Base-by-base conservation (phyloP, 805 yeast species). In the Candida endomychidarum region DNA sequence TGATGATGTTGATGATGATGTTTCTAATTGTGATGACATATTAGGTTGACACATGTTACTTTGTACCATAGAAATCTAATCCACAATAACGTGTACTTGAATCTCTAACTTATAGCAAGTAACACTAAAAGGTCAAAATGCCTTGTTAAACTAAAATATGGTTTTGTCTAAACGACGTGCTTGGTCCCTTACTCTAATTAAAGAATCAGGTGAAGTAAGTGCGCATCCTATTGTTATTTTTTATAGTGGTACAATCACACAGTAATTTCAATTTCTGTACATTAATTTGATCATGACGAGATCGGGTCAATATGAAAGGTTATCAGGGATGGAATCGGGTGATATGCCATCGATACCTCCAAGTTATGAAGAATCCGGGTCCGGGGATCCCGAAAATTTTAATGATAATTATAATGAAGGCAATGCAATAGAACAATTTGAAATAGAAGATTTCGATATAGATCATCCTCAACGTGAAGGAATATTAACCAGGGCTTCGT, bases 401-500 rank as follows among this genome's bases (percentile, higher is more conserved):
- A 16, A n/a, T 17, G 19, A 39, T 9, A 29, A 27, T 5, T 9
- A 6, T 28, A 4, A 20, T 28, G 19, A 19, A 26, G 40, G 39
- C 34, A 32, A 28, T 38, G 39, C 23, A 8, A 26, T 39, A 11
- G 53, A 49, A 43, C 48, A 49, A 26, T 47, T 49, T 26, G 53
- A 49, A 43, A 45, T 49, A 4, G 53, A 49, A 9, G 53, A 49
- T 16, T 26, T 42, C 15, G 50, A 43, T 24, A 25, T 22, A 12
- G 54, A 47, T 31, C 50, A 47, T 18, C 52, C 51, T 1, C 47
- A 49, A 31, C 31, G 53, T 4, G 57, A 49, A 7, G 49, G 58
- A 2, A 47, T 65, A 24, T 43, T 72, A 11, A 37, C 40, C 21
- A 57, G 75, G 36, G 75, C 77, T 0, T 66, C 67, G 5, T 34